phyloP scores from a whole-genome alignment of 2,329 filamentous ascomycete species.

The Coniochaeta ligniaria region DNA sequence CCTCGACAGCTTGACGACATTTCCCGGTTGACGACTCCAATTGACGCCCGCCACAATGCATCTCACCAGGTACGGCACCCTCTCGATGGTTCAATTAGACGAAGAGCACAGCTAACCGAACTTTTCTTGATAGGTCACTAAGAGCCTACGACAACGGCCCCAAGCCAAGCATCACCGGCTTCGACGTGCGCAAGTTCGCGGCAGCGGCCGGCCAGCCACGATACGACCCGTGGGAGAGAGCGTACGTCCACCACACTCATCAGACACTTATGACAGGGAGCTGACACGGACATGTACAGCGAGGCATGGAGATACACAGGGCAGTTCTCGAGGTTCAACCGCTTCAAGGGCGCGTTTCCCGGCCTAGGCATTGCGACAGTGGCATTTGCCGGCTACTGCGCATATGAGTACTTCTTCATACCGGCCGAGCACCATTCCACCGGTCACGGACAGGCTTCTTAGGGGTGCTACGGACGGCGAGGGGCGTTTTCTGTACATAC shows the following conservation, averaged over 20 bases:
- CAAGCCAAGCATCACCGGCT: conserved; percentile 80
- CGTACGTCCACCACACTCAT: conserved; percentile 35
- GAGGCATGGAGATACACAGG: conserved; percentile 94
- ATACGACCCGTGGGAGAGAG: conserved; percentile 61
- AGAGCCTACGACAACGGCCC: conserved; percentile 36
- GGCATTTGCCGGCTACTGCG: conserved; percentile 84
- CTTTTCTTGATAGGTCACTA: conserved; percentile 32
- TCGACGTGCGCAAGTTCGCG: conserved; percentile 77
- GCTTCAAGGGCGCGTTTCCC: conserved; percentile 80
- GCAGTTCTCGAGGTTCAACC: conserved; percentile 79
- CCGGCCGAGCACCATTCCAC: conserved; percentile 54
- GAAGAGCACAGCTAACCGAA: conserved; percentile 17
- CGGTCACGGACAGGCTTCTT: background rate
- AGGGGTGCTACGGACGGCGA: background rate
- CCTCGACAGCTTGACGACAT: background rate
- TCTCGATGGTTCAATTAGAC: conserved; percentile 19
- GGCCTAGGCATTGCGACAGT: conserved; percentile 89
- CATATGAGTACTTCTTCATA: conserved; percentile 82
- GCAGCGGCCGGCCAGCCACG: conserved; percentile 56
- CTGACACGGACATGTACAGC: conserved; percentile 38
- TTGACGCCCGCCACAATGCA: conserved; percentile 7
- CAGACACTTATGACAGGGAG: background rate
- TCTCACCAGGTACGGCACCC: conserved; percentile 22
- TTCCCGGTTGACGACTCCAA: conserved; percentile 2
- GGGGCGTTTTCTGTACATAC: background rate